phyloP scores from a whole-genome alignment of 2,329 filamentous ascomycete species.

The Fusarium sp. region DNA sequence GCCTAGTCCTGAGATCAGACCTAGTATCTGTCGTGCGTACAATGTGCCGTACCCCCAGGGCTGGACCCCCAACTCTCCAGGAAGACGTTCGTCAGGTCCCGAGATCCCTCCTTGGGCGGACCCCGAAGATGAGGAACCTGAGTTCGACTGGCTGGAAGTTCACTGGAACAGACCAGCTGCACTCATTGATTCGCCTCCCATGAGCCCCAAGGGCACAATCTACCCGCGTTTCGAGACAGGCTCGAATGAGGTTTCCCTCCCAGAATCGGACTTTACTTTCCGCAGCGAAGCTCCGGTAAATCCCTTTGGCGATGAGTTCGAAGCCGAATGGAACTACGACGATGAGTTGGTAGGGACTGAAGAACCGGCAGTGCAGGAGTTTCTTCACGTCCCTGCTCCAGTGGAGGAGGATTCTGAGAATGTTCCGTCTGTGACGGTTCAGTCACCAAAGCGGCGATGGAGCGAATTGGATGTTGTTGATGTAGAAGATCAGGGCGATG shows the following conservation, averaged over 20 bases:
- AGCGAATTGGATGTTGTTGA: not conserved
- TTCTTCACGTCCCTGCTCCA: not conserved
- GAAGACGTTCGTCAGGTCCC: not conserved
- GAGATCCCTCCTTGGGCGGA: not conserved
- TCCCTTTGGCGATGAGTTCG: not conserved
- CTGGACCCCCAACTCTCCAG: not conserved
- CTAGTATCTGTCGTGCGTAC: not conserved
- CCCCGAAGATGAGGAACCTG: constrained; percentile 7
- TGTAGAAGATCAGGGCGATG: too few species aligned
- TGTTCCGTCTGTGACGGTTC: not conserved
- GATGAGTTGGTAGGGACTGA: not conserved
- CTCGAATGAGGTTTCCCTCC: not conserved
- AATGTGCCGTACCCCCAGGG: not conserved
- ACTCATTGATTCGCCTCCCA: not conserved
- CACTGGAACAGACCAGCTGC: constrained; percentile 2
- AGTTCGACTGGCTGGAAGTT: not conserved
- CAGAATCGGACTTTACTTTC: not conserved
- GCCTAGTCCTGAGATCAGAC: not conserved
- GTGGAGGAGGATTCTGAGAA: not conserved
- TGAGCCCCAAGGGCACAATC: not conserved
- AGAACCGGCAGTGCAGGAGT: not conserved
- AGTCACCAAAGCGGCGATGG: constrained; percentile 3
- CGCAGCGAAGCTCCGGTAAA: not conserved
- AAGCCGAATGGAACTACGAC: not conserved
- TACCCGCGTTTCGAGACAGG: not conserved